Conservation (phyloP, 257 asterid genomes). For the Scutellaria baicalensis region DNA sequence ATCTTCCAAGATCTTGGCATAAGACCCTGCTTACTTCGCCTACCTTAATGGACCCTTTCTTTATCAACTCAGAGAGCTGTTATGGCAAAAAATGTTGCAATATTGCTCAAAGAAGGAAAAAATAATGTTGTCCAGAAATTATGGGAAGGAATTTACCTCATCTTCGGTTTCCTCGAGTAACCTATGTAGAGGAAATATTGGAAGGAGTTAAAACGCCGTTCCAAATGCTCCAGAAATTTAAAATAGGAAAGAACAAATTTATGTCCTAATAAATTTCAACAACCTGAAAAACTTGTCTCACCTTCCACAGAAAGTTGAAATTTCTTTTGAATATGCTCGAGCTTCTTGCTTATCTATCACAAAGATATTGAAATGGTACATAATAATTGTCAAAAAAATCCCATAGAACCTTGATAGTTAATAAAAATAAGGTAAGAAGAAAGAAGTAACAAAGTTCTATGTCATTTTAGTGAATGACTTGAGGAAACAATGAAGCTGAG, state of each 20-base stretch:
- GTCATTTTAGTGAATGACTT: neutral
- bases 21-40: slow-evolving; percentile 80
- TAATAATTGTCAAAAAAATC: neutral
- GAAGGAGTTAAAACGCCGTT: neutral
- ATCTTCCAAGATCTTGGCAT: slow-evolving; percentile 67
- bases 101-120: neutral
- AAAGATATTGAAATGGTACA: neutral
- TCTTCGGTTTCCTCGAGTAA: slow-evolving; percentile 95
- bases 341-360: slow-evolving; percentile 80
- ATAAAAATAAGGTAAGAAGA: neutral
- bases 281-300: slow-evolving; percentile 24
- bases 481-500: neutral
- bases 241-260: neutral
- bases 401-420: neutral
- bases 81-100: slow-evolving; percentile 9
- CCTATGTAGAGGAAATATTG: slow-evolving; percentile 30
- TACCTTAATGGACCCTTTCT: slow-evolving; percentile 56
- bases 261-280: neutral
- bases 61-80: slow-evolving; percentile 74
- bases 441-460: neutral
- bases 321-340: slow-evolving; percentile 64
- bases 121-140: neutral
- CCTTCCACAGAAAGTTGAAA: slow-evolving; percentile 95
- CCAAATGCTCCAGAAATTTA: neutral
- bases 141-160: slow-evolving; percentile 46